Evolutionary conservation across 2,329 filamentous ascomycete genomes (phyloP).

Genomic region (Fusarium pseudocircinatum): DNA sequence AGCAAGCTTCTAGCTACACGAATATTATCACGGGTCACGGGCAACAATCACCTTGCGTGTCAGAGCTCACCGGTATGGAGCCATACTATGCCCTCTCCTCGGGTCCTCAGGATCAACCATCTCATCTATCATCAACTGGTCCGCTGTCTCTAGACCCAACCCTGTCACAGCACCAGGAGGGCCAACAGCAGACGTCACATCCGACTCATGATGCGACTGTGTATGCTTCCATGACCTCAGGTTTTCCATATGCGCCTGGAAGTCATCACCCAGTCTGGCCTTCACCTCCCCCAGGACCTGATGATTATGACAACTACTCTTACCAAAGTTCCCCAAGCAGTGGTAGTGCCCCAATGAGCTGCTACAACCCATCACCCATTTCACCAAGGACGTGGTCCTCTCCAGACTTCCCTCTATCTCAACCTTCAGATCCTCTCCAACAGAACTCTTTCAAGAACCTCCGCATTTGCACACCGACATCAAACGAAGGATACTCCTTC

Average conservation of each 20-base stretch:
- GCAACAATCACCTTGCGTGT: slow-evolving; percentile 43
- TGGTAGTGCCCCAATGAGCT: slow-evolving; percentile 33
- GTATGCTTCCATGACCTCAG: slow-evolving; percentile 37
- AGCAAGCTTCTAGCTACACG: slow-evolving; percentile 47
- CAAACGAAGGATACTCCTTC: slow-evolving; percentile 30
- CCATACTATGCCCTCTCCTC: slow-evolving; percentile 40
- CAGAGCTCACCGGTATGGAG: slow-evolving; percentile 41
- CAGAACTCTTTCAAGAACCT: slow-evolving; percentile 36
- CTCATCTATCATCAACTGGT: slow-evolving; percentile 36
- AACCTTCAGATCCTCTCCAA: slow-evolving; percentile 29
- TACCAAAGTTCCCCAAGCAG: slow-evolving; percentile 48
- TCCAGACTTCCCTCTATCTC: slow-evolving; percentile 37
- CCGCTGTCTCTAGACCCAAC: slow-evolving; percentile 32
- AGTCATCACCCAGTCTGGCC: slow-evolving; percentile 45
- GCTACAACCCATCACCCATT: slow-evolving; percentile 44
- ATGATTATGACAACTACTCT: slow-evolving; percentile 52
- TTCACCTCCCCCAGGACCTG: slow-evolving; percentile 50
- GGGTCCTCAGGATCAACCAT: slow-evolving; percentile 31
- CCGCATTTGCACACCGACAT: slow-evolving; percentile 42
- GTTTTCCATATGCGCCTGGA: slow-evolving; percentile 37
- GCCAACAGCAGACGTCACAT: slow-evolving; percentile 25
- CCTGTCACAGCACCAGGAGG: slow-evolving; percentile 33
- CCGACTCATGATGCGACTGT: slow-evolving; percentile 28
- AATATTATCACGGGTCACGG: slow-evolving; percentile 39
- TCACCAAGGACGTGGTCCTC: slow-evolving; percentile 51